Percentiles rank a stretch among this genome's conserved stretches.
Conservation (phyloP, 192 early-diverging fungal genomes). For the Coemansia sp. region DNA sequence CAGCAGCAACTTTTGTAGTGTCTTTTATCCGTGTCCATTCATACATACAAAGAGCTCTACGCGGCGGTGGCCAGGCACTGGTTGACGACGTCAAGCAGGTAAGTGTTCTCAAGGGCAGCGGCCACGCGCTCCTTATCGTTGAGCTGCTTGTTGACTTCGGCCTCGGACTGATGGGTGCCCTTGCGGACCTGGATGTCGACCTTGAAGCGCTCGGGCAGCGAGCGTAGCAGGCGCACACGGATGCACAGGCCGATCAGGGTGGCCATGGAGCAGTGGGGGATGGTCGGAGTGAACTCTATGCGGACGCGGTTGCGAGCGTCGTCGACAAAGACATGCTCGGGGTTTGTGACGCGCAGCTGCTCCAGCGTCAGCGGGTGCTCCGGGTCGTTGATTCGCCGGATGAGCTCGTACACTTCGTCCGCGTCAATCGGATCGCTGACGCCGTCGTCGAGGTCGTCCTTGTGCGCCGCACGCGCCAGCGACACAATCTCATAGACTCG, state of each 20-base stretch:
- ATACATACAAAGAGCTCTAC: background rate
- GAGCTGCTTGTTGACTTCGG: constrained; percentile 95
- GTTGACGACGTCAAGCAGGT: constrained; percentile 92
- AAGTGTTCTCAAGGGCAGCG: constrained; percentile 91
- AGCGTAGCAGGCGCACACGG: constrained; percentile 81
- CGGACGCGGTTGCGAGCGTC: constrained; percentile 60
- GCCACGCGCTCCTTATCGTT: constrained; percentile 99
- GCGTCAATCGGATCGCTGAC: constrained; percentile 71
- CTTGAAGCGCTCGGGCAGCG: constrained; percentile 87
- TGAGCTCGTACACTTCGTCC: constrained; percentile 91
- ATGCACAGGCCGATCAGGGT: constrained; percentile 97
- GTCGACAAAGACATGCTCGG: constrained; percentile 76
- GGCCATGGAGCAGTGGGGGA: constrained; percentile 99
- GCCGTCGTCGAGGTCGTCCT: constrained; percentile 68
- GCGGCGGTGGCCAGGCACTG: constrained; percentile 67
- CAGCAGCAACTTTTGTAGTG: too few species aligned
- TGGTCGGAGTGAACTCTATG: constrained; percentile 93
- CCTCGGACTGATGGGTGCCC: constrained; percentile 94
- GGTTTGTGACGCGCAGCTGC: constrained; percentile 91
- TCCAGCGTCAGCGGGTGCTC: constrained; percentile 97
- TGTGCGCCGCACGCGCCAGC: constrained; percentile 27
- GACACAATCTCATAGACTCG: constrained; percentile 64
- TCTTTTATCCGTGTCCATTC: too few species aligned
- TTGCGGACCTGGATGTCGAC: constrained; percentile 85
- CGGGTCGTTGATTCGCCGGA: constrained; percentile 94